Evolutionary conservation across 805 yeast species (phyloP), one percentile per base, ranked within the genome.

Genomic region (Millerago galiae): DNA sequence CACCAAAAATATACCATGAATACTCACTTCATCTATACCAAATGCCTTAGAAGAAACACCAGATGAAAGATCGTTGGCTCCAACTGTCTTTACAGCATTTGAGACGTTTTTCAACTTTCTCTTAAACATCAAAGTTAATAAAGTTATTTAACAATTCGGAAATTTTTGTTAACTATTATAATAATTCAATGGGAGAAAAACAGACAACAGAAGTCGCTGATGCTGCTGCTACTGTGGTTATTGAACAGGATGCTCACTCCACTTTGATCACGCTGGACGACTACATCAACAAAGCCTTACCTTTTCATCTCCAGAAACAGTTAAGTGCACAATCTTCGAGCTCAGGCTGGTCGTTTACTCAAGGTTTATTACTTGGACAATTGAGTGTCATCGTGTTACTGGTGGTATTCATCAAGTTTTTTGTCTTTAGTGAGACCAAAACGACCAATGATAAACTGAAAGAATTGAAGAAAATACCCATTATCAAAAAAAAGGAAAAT

Each of bases 301-400:
- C 70, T 0, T 48, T 47, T 34, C 68, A 65, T 47, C 43, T 67
- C 16, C 64, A 66, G 35, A 53, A 54, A 35, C 59, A 62, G 28
- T 50, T 66, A 10, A 49, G 53, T 28, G 51, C 57, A 35, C 50
- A 44, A 14, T 9, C 37, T 4, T 31, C 43, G 7, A 13, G 49
- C 13, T 53, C 65, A 4, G 38, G 30, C n/a, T 79, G 86, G 83
- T 75, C 84, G n/a, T 85, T 85, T 54, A 77, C 88, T 0, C 86
- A 83, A 50, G 95, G 95, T 2, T 66, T 85, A 12, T 64, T 84
- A 2, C 46, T 84, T 2, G 95, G 95, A 0, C 93, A 85, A 55
- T 52, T 82, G 13, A 80, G 87, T 51, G 88, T 85, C 10, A 74
- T 85, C 35, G 50, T 82, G 1, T 69, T 82, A 11, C 61, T 83